phyloP scores from a whole-genome alignment of 1,284 basidiomycete genomes.

The Austroboletus novae-zelandiae region DNA sequence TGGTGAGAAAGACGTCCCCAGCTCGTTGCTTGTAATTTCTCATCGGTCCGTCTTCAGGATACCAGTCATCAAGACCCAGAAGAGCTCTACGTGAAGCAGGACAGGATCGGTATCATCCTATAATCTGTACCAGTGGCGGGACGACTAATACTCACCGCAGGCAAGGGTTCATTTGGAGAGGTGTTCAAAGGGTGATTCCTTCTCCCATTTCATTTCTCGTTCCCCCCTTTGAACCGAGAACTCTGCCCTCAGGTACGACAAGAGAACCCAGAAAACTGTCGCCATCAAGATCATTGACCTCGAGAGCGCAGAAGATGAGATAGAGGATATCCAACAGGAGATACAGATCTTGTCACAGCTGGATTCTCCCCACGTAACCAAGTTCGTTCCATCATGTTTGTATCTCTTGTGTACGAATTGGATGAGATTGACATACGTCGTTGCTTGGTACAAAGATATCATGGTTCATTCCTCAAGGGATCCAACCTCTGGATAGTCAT shows the following conservation, averaged over 20 bases:
- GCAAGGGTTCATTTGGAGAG: conserved; percentile 96
- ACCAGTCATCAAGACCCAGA: conserved; percentile 81
- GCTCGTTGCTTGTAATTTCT: conserved; percentile 2
- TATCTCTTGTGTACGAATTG: conserved; percentile 19
- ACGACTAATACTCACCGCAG: conserved; percentile 39
- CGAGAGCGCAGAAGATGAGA: conserved; percentile 98
- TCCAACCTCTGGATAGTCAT: conserved; percentile 99
- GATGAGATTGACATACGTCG: conserved; percentile 29
- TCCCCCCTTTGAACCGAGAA: not conserved
- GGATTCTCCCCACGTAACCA: conserved; percentile 94
- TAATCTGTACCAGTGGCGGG: conserved; percentile 10
- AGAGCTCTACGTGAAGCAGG: conserved; percentile 93
- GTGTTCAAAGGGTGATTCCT: conserved; percentile 87
- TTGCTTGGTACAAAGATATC: conserved; percentile 62
- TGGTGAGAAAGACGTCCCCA: conserved; percentile 16
- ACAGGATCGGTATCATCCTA: conserved; percentile 79
- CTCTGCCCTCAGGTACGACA: conserved; percentile 69
- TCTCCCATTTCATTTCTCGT: not conserved
- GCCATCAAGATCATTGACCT: conserved; percentile 99
- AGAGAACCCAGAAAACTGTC: conserved; percentile 88
- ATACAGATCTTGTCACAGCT: conserved; percentile 98
- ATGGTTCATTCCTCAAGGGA: conserved; percentile 94
- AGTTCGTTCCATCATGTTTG: conserved; percentile 51
- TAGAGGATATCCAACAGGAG: conserved; percentile 99
- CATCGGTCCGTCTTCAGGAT: conserved; percentile 45